Base-by-base conservation (phyloP, 805 yeast genomes). In the Ogataea pini region DNA sequence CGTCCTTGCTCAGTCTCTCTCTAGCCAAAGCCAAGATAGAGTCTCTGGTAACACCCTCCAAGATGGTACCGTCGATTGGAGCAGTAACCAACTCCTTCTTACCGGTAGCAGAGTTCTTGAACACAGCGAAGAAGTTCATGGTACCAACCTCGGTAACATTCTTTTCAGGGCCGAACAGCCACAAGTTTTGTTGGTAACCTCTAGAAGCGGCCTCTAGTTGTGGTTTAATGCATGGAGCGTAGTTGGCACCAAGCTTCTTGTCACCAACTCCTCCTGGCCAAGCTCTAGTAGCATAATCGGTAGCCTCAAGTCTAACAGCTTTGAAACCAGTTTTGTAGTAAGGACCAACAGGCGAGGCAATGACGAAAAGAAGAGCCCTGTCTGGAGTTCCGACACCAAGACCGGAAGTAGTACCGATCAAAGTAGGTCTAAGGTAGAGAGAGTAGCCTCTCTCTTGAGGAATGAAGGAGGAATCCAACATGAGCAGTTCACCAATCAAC, bases 211-310 rank as follows among this genome's bases (percentile, higher is more conserved):
- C 97, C 72, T 88, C 85, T 60, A 79, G 75, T 73, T 89, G 97
- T 27, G 98, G 97, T 65, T 79, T 77, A 62, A 91, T 82, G 69
- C 97, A 88, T 54, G 98, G 97, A 38, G 97, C 99, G 66, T 92
- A 92, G 77, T 92, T 92, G 52, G 96, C 97, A 70, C 99, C 99
- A 62, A 92, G 81, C 72, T 92, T 92, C 71, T 82, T 85, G 80
- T 92, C 86, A 72, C 99, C 99, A 60, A 83, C 90, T 70, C 98
- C 99, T 63, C 96, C 96, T 65, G 98, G 98, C 98, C 98, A 92
- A 25, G 99, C 98, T 75, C 99, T 87, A 28, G 91, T 91, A 43
- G 96, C 96, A 60, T 88, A 83, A 66, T 89, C 96, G 29, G 97
- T 91, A 57, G 98, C 97, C 73, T 92, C 97, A 56, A 94, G 78